A percentile compares a stretch with the other conserved stretches of the same genome.
Conservation (phyloP, 768 basidiomycete species). For the Lentinus brumalis region DNA sequence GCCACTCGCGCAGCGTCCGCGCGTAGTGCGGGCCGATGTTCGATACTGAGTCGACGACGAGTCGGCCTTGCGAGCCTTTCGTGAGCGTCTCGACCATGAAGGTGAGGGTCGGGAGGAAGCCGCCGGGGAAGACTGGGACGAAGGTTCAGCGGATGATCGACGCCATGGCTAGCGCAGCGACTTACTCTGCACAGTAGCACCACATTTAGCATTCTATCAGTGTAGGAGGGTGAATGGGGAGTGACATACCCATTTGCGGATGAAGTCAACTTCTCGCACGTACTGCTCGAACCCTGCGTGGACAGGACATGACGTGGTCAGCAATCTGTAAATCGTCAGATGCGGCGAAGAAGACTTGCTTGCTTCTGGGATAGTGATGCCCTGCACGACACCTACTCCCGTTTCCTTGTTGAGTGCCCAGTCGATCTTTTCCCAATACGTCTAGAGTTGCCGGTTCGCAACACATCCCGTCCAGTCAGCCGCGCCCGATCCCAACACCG, state of each 20-base stretch:
- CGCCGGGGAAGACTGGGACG: constrained; percentile 65
- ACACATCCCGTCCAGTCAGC: background rate
- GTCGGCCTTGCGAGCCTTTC: constrained; percentile 51
- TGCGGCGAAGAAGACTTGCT: constrained; percentile 41
- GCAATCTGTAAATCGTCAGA: background rate
- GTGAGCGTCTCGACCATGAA: constrained; percentile 52
- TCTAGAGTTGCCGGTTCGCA: constrained; percentile 6
- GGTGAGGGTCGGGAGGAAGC: constrained; percentile 66
- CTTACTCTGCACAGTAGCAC: constrained; percentile 6
- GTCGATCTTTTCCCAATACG: constrained; percentile 65
- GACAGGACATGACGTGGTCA: background rate
- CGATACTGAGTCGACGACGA: constrained; percentile 63
- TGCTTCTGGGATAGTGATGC: constrained; percentile 74
- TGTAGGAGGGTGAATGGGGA: background rate
- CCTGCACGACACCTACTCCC: constrained; percentile 71
- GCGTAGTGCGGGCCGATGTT: constrained; percentile 81
- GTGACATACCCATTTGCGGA: constrained; percentile 68
- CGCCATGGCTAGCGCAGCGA: background rate
- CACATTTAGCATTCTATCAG: background rate
- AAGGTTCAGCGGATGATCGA: background rate
- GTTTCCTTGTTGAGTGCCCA: constrained; percentile 61
- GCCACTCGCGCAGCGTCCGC: constrained; percentile 81
- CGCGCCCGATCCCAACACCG: background rate
- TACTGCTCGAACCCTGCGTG: constrained; percentile 54
- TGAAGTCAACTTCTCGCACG: constrained; percentile 67